These are phyloP conservation scores for Artomyces pyxidatus DNA, from an alignment of 768 basidiomycete genomes.

Conservation along the genomic window DNA sequence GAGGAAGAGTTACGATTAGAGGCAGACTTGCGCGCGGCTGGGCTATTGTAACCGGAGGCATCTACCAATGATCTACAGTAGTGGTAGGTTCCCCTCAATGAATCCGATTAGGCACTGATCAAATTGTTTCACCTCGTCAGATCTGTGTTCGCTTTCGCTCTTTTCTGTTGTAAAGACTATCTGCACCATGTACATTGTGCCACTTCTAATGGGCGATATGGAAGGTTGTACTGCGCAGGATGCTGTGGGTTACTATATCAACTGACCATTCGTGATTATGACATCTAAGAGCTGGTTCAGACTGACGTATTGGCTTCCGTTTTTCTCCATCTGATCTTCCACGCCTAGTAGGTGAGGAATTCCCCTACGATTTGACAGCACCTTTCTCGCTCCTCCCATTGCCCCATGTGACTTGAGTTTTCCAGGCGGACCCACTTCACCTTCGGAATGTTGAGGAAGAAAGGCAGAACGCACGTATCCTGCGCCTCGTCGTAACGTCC, in stretches of 20 bases:
- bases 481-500: conserved; percentile 31
- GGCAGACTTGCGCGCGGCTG: conserved; percentile 12
- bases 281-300: too few species aligned
- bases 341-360: conserved; percentile 17
- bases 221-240: too few species aligned
- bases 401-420: conserved; percentile 25
- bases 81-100: background rate
- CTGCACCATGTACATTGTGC: background rate
- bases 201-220: too few species aligned
- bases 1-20: conserved; percentile 10
- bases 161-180: too few species aligned
- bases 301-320: too few species aligned
- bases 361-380: conserved; percentile 21
- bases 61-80: background rate
- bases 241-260: too few species aligned
- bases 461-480: conserved; percentile 27
- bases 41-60: conserved; percentile 5
- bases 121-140: background rate
- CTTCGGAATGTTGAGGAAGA: conserved; percentile 23
- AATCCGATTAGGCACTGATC: background rate
- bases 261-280: too few species aligned
- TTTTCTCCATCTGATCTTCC: background rate
- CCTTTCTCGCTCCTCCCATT: conserved; percentile 26
- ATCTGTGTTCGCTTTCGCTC: too few species aligned
- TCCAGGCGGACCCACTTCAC: conserved; percentile 26